Percentiles rank a stretch among this genome's conserved stretches.
Conservation (phyloP, 306 rosid species). For the Gleditsia sinensis region DNA sequence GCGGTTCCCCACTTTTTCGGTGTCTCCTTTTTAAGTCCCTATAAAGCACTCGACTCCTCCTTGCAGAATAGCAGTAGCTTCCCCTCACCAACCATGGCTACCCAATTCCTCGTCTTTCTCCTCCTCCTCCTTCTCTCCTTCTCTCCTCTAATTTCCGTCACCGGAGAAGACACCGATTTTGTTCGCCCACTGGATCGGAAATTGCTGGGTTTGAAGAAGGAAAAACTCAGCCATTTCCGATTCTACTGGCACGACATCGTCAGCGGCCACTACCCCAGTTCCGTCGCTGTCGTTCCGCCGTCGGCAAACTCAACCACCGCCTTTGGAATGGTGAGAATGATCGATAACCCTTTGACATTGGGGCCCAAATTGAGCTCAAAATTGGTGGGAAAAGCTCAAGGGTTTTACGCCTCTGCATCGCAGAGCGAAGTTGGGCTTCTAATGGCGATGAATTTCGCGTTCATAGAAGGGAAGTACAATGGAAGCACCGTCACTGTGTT, state of each 20-base stretch:
- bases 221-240: conserved; percentile 62
- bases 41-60: background rate
- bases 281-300: conserved; percentile 33
- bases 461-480: conserved; percentile 64
- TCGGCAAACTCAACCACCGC: conserved; percentile 22
- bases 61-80: background rate
- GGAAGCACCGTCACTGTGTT: conserved; percentile 68
- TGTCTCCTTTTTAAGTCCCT: background rate
- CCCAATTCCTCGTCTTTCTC: conserved; percentile 3
- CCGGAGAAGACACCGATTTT: conserved; percentile 21
- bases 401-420: conserved; percentile 57
- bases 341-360: conserved; percentile 50
- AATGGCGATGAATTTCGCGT: conserved; percentile 73
- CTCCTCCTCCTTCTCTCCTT: conserved; percentile 17
- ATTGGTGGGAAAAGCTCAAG: conserved; percentile 56
- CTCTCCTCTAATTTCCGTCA: background rate
- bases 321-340: conserved; percentile 40
- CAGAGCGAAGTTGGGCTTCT: conserved; percentile 46
- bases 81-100: conserved; percentile 37
- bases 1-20: too few species aligned
- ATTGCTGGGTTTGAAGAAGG: conserved; percentile 37
- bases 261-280: conserved; percentile 43
- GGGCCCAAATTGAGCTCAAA: conserved; percentile 48
- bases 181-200: conserved; percentile 37
- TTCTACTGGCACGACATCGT: conserved; percentile 71